phyloP scores from a whole-genome alignment of 441 rosid species.

The Erodium moschatum region DNA sequence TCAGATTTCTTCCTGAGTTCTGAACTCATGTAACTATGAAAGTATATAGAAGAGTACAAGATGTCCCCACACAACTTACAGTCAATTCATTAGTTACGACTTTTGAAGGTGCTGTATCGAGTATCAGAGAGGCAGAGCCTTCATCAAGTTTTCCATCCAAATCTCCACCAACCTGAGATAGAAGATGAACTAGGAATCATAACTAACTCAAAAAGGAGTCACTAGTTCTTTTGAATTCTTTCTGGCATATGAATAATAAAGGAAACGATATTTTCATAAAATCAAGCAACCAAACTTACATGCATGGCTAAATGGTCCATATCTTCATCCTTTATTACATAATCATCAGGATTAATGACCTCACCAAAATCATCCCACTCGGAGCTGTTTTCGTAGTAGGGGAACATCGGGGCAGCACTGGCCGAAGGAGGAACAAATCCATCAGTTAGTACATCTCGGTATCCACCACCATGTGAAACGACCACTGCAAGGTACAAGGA shows the following conservation, averaged over 20 bases:
- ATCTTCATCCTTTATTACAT: constrained; percentile 73
- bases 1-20: background rate
- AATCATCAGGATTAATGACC: constrained; percentile 91
- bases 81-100: constrained; percentile 84
- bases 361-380: constrained; percentile 99
- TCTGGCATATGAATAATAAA: background rate
- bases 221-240: background rate
- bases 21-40: background rate
- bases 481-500: constrained; percentile 32
- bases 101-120: constrained; percentile 90
- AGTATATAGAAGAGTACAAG: background rate
- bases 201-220: background rate
- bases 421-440: constrained; percentile 83
- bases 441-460: constrained; percentile 70
- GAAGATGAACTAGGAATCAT: constrained; percentile 18
- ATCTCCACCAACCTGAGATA: constrained; percentile 59
- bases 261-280: background rate
- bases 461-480: constrained; percentile 52
- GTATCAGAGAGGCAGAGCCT: constrained; percentile 77
- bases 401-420: constrained; percentile 90
- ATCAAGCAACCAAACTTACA: constrained; percentile 34
- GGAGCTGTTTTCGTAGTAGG: constrained; percentile 59
- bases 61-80: constrained; percentile 44
- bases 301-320: constrained; percentile 60
- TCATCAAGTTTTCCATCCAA: constrained; percentile 85